Base-by-base conservation (phyloP, 495 filamentous ascomycete genomes). In the Arthonia radiata region DNA sequence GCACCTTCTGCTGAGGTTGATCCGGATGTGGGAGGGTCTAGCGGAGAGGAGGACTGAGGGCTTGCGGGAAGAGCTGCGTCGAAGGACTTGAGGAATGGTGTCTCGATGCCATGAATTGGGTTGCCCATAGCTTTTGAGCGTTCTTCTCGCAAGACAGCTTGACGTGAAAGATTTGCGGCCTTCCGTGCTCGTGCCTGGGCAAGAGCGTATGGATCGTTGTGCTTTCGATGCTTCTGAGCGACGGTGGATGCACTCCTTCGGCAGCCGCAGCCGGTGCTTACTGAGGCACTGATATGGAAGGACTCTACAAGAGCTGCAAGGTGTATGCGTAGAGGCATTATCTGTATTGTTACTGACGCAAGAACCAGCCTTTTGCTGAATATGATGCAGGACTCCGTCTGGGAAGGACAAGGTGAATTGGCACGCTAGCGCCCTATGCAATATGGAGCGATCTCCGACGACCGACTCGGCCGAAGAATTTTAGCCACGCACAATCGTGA, bases 61-160 rank as follows among this genome's bases (percentile, higher is more conserved):
- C n/a, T 10, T 4, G 45, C 31, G 1, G 47, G 53, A 1, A 45
- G 33, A 1, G 43, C 60, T 3, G 60, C 59, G 41, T 78, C 70
- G 44, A 97, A 67, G 23, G 75, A 73, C 50, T 75, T 59, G 42
- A 91, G 49, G 47, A 92, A 97, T 18, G 78, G 59, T 8, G 89
- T 93, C 4, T 59, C 42, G 21, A 67, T 49, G 37, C 80, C 82
- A 29, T 66, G 57, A 37, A 94, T 60, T 0, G 82, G 77, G 48
- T 89, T 65, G 15, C 79, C 80, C 26, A 67, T 38, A 16, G 54
- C 55, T 14, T 47, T 56, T 17, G 63, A 52, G 30, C 75, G 64
- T 36, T 68, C 48, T 27, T 57, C 41, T 18, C 63, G 44, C 30
- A 93, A 62, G 23, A 58, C 64, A 31, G 59, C 56, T 36, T 68